Conservation (phyloP, 2,329 filamentous ascomycete genomes). For the Colletotrichum brevisporum region DNA sequence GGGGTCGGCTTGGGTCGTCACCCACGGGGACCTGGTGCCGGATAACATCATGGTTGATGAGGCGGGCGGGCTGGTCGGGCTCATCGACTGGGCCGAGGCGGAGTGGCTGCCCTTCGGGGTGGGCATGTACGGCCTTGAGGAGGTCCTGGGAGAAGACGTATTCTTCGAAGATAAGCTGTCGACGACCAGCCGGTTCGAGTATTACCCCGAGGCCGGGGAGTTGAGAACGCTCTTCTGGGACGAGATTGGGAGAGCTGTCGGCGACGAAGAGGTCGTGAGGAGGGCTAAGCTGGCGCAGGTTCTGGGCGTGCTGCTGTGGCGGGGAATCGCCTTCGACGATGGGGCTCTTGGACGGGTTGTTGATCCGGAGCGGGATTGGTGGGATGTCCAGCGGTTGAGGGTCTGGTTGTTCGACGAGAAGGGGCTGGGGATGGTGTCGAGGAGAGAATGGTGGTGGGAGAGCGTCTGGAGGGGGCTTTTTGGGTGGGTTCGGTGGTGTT, state of each 20-base stretch:
- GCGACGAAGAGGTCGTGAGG: conserved; percentile 44
- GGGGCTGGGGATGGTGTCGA: background rate
- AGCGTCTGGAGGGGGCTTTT: background rate
- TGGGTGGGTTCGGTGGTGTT: background rate
- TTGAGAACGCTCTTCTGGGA: conserved; percentile 67
- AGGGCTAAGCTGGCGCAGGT: conserved; percentile 59
- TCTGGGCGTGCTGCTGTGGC: conserved; percentile 73
- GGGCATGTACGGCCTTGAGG: conserved; percentile 72
- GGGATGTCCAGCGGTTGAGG: conserved; percentile 68
- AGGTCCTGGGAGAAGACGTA: conserved; percentile 66
- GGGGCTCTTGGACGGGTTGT: conserved; percentile 72
- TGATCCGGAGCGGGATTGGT: conserved; percentile 61
- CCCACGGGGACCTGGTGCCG: conserved; percentile 72
- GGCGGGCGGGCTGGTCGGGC: conserved; percentile 62
- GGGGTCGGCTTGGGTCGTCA: conserved; percentile 67
- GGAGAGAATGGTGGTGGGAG: conserved; percentile 8
- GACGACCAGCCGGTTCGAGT: conserved; percentile 54
- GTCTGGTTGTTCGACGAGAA: conserved; percentile 24
- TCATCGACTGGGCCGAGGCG: conserved; percentile 77
- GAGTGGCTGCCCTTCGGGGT: conserved; percentile 73
- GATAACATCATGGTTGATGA: conserved; percentile 68
- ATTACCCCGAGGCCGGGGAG: conserved; percentile 57
- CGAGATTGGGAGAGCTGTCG: conserved; percentile 52
- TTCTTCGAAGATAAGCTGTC: background rate
- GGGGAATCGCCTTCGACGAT: conserved; percentile 74